These are phyloP conservation scores for Neurospora sp. DNA, from an alignment of 495 filamentous ascomycete genomes.

Conservation along the genomic window DNA sequence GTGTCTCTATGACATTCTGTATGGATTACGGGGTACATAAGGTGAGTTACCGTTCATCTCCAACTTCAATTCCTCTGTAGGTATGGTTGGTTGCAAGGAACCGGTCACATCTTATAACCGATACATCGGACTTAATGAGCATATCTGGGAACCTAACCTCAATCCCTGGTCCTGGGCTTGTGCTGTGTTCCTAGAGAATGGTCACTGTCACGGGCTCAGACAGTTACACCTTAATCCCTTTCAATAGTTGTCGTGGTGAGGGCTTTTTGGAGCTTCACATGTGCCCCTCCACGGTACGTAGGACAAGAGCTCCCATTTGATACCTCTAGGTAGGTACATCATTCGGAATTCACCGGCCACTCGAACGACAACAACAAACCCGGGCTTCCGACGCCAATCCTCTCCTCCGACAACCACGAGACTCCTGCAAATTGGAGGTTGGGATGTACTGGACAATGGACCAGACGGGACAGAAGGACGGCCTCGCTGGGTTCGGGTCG, in stretches of 20 bases:
- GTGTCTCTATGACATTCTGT: not conserved
- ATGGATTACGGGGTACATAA: not conserved
- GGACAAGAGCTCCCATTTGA: not conserved
- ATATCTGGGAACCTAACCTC: not conserved
- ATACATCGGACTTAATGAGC: not conserved
- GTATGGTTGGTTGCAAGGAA: not conserved
- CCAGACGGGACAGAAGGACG: not conserved
- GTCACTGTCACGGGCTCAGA: not conserved
- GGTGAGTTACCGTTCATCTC: not conserved
- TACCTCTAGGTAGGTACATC: not conserved
- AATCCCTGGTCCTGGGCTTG: not conserved
- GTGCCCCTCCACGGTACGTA: not conserved
- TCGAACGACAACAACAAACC: not conserved
- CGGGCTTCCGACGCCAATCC: not conserved
- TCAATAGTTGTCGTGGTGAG: not conserved
- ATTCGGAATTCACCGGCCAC: not conserved
- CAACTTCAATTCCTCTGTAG: not conserved
- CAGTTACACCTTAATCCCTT: not conserved
- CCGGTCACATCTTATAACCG: not conserved
- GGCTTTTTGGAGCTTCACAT: not conserved
- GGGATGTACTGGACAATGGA: not conserved
- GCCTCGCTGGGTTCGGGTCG: slow-evolving; percentile 4
- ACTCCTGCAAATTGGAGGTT: not conserved
- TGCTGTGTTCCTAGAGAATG: not conserved
- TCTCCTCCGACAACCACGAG: not conserved